Conservation (phyloP, 1,139 yeast genomes). For the Pichia sp. region DNA sequence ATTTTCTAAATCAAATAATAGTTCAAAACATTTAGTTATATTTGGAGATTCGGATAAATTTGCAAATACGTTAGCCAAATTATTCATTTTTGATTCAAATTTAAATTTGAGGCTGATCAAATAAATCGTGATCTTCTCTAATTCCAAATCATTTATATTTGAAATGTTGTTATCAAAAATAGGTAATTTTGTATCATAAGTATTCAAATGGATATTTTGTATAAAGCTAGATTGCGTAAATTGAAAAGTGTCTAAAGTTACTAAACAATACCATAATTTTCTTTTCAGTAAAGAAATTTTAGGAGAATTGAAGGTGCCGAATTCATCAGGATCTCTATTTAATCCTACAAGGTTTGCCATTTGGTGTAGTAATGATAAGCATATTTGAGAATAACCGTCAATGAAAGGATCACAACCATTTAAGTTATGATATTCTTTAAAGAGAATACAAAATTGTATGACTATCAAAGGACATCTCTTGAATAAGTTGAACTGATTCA, state of each 20-base stretch:
- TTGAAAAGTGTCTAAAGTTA: conserved; percentile 32
- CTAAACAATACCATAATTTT: conserved; percentile 48
- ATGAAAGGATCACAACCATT: conserved; percentile 38
- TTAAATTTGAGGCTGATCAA: conserved; percentile 15
- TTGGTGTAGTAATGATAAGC: conserved; percentile 40
- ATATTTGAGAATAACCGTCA: conserved; percentile 38
- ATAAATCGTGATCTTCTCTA: conserved; percentile 26
- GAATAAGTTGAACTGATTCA: conserved; percentile 44
- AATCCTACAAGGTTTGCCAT: conserved; percentile 46
- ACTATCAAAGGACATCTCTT: conserved; percentile 44
- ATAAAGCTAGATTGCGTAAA: conserved; percentile 40
- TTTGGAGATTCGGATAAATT: conserved; percentile 16
- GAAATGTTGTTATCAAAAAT: conserved; percentile 18
- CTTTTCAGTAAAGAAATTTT: conserved; percentile 38
- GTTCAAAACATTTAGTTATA: conserved; percentile 13
- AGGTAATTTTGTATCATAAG: conserved; percentile 38
- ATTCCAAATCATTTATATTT: conserved; percentile 19
- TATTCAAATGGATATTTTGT: conserved; percentile 29
- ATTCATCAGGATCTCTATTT: conserved; percentile 43
- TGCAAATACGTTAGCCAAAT: conserved; percentile 19
- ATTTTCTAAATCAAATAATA: conserved; percentile 15
- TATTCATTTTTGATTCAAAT: conserved; percentile 15
- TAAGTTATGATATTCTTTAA: conserved; percentile 39
- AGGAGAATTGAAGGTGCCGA: conserved; percentile 19
- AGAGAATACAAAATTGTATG: conserved; percentile 42